Base-by-base conservation (phyloP, 2,329 filamentous ascomycete species). In the Spiromastix sp. region DNA sequence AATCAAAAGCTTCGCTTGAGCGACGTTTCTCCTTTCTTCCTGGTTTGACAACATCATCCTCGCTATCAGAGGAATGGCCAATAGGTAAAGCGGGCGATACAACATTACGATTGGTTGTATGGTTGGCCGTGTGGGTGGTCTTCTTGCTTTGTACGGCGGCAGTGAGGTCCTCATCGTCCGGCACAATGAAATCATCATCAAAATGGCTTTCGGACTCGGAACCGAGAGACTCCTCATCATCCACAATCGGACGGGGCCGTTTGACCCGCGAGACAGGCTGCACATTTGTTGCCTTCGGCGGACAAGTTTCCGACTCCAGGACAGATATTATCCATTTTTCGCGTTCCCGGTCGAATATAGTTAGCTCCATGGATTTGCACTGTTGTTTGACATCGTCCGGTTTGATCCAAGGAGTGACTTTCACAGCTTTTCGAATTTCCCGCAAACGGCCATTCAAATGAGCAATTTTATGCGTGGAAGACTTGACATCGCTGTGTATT, bases 361-460 rank as follows among this genome's bases (percentile, higher is more conserved):
- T 85, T 4, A 66, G 61, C 40, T 89, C 77, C 36, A 93, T 60
- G 22, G 61, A 69, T 8, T 60, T 56, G 32, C 77, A 76, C 46
- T 76, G 72, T 4, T 57, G 60, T 17, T 64, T 59, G 10, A 91
- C 51, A 10, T 77, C 66, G 1, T 56, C 47, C 15, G 62, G 59
- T 5, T 61, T 71, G 8, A 57, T 53, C 72, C 78, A 85, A 19
- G 64, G 51, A 11, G 69, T 59, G 1, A 52, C 46, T 15, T 65
- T 43, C 21, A 85, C 72, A 13, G 74, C 67, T 1, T 63, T 47
- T 7, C 66, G 66, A 11, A 77, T 55, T 30, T 69, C 75, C n/a
- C 54, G 50, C 19, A 89, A 63, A 7, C 79, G 74, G 2, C 48
- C 40, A 9, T 68, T 57, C 12, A 72, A 60, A 3, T 52, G 46